phyloP scores from a whole-genome alignment of 768 basidiomycete species.

The Phaffia australis region DNA sequence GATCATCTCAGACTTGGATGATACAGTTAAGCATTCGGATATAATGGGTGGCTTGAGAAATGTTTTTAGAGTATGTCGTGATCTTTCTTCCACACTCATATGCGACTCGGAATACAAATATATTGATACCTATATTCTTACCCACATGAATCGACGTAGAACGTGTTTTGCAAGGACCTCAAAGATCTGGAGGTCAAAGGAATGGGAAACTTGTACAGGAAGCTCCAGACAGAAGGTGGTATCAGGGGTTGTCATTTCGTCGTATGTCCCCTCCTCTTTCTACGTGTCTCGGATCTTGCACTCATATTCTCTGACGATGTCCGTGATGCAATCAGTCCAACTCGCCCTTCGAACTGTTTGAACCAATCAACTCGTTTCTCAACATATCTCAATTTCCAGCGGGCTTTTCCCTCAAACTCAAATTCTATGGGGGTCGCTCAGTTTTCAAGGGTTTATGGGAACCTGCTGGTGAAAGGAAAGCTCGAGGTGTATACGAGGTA shows the following conservation, averaged over 20 bases:
- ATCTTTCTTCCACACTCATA: too few species aligned
- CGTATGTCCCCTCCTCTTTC: background rate
- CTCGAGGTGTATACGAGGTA: conserved; percentile 60
- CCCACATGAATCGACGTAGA: conserved; percentile 40
- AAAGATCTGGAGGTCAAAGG: conserved; percentile 67
- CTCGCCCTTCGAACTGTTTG: conserved; percentile 24
- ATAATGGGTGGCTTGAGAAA: conserved; percentile 67
- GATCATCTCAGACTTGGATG: conserved; percentile 87
- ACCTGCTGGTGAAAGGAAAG: conserved; percentile 67
- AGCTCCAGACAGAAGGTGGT: conserved; percentile 44
- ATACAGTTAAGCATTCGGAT: conserved; percentile 73
- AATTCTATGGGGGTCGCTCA: conserved; percentile 64
- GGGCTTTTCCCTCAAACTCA: conserved; percentile 55
- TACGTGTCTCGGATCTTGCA: background rate
- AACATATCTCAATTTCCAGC: conserved; percentile 15
- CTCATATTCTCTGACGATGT: background rate
- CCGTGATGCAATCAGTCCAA: conserved; percentile 17
- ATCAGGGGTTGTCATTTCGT: conserved; percentile 23
- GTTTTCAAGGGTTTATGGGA: conserved; percentile 74
- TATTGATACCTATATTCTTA: too few species aligned
- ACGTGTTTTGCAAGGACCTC: conserved; percentile 80
- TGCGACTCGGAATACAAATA: too few species aligned
- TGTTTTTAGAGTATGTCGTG: conserved; percentile 45
- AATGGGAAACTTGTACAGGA: conserved; percentile 67
- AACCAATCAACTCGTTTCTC: conserved; percentile 25